Conservation (phyloP, 129 eudicot species). For the Flaveria trinervia region DNA sequence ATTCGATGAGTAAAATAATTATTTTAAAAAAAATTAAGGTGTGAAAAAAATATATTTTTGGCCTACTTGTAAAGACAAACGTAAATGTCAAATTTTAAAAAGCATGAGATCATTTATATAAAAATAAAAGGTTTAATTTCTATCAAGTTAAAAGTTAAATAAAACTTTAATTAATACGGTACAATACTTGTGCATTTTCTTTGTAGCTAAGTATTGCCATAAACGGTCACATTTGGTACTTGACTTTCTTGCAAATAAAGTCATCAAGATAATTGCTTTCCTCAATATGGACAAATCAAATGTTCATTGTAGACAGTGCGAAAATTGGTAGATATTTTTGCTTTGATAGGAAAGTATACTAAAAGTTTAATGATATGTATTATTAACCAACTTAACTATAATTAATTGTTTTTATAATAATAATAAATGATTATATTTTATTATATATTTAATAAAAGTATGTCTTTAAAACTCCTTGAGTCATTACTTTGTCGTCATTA, state of each 20-base stretch:
- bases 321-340: not conserved
- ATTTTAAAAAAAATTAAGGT: not conserved
- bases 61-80: too few relatives aligned
- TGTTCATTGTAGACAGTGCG: not conserved
- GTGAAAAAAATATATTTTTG: not conserved
- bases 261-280: not conserved
- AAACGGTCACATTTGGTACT: not conserved
- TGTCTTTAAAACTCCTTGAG: not conserved
- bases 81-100: not conserved
- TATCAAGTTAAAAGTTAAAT: not conserved
- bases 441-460: not conserved
- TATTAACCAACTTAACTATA: not conserved
- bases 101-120: not conserved
- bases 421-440: not conserved
- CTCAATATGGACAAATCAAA: not conserved
- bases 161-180: not conserved
- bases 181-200: not conserved
- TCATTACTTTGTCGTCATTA: not conserved
- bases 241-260: constrained; percentile 3
- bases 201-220: not conserved
- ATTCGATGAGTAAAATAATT: not conserved
- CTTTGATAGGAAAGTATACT: not conserved
- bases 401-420: not conserved
- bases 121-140: not conserved
- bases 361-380: not conserved